Conservation (phyloP, 192 early-diverging fungal species). For the Backusella liffmaniae region DNA sequence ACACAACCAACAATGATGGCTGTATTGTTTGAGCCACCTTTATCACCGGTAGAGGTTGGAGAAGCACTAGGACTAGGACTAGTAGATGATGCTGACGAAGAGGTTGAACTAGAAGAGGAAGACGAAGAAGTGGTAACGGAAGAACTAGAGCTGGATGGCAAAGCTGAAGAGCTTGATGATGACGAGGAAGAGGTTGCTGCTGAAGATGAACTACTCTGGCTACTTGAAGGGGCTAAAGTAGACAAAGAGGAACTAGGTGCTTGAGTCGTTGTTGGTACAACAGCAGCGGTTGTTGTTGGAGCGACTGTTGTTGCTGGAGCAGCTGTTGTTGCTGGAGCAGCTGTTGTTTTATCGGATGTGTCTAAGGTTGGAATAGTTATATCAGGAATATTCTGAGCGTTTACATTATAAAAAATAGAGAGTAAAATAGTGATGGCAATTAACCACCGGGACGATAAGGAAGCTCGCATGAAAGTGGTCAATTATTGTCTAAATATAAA, state of each 20-base stretch:
- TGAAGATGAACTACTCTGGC: background rate
- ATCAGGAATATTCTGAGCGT: background rate
- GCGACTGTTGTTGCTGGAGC: background rate
- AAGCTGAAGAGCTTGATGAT: background rate
- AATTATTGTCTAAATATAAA: background rate
- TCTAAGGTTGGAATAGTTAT: background rate
- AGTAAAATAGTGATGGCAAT: background rate
- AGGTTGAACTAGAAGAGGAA: background rate
- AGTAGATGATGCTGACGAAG: background rate
- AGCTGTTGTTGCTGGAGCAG: background rate
- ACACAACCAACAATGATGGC: conserved; percentile 18
- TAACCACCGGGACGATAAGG: background rate
- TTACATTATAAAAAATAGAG: background rate
- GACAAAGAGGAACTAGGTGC: background rate
- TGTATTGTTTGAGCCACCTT: background rate
- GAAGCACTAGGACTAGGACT: background rate
- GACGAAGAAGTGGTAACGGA: background rate
- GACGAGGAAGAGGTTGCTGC: background rate
- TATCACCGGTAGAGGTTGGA: background rate
- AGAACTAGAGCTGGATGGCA: background rate
- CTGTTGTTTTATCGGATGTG: background rate
- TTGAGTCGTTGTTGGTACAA: background rate
- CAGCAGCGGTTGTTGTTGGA: background rate
- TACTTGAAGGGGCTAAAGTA: background rate
- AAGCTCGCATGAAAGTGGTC: background rate